A percentile compares a stretch with the other conserved stretches of the same genome.
Evolutionary conservation across 164 flowering plant genomes (phyloP).

Genomic region (Berberis vulgaris): DNA sequence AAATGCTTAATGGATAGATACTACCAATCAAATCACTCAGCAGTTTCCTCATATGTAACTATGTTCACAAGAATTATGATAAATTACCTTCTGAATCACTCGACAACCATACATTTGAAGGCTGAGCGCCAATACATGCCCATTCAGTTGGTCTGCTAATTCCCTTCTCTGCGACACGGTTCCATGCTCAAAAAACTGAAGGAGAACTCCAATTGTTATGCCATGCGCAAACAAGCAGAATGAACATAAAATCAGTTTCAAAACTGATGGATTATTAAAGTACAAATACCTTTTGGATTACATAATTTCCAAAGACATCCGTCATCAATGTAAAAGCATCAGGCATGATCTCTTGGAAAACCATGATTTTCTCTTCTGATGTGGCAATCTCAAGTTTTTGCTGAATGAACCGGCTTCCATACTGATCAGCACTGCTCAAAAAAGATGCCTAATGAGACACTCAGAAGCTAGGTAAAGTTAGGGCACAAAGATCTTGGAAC

Average conservation of each 20-base stretch:
- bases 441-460: conserved; percentile 7
- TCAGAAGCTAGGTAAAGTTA: not conserved
- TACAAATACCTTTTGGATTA: conserved; percentile 83
- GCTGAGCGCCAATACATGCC: conserved; percentile 67
- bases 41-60: not conserved
- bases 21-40: too few relatives aligned
- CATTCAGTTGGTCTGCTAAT: conserved; percentile 61
- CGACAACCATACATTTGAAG: conserved; percentile 96
- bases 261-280: not conserved
- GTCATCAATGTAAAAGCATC: conserved; percentile 89
- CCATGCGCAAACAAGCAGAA: not conserved
- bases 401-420: conserved; percentile 97
- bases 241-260: not conserved
- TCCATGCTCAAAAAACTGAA: conserved; percentile 89
- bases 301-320: conserved; percentile 98
- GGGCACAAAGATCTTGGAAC: not conserved
- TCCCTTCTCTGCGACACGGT: conserved; percentile 61
- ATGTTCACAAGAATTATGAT: not conserved
- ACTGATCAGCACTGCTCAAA: conserved; percentile 81
- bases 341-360: conserved; percentile 84
- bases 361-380: conserved; percentile 76
- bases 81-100: conserved; percentile 75
- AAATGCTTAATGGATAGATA: too few relatives aligned
- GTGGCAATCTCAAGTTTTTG: conserved; percentile 96
- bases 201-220: conserved; percentile 4